phyloP scores from a whole-genome alignment of 1,284 basidiomycete genomes.

The Laetiporus sulphureus region DNA sequence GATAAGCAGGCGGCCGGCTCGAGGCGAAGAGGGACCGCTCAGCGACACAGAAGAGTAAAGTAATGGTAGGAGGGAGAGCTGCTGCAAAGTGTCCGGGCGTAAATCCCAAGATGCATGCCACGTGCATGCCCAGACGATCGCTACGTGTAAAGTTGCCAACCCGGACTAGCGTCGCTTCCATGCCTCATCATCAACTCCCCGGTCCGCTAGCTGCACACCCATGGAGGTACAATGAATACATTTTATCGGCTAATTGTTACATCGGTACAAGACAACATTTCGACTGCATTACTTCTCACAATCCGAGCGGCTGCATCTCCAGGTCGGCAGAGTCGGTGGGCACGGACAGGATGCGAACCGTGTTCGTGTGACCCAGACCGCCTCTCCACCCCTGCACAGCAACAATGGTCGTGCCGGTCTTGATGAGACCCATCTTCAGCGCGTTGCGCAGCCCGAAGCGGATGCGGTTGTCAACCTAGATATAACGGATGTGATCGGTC shows the following conservation, averaged over 20 bases:
- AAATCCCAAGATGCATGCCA: constrained; percentile 5
- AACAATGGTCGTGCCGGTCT: constrained; percentile 85
- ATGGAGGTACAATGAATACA: too few relatives aligned
- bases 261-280: too few relatives aligned
- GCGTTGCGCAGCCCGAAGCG: constrained; percentile 89
- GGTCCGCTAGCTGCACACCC: too few relatives aligned
- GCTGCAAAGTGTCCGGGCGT: not conserved
- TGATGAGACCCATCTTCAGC: constrained; percentile 84
- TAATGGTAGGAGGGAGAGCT: constrained; percentile 3
- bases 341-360: constrained; percentile 72
- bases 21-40: constrained; percentile 5
- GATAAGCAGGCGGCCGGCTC: constrained; percentile 8
- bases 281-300: too few relatives aligned
- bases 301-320: constrained; percentile 62
- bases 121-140: not conserved
- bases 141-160: too few relatives aligned
- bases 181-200: too few relatives aligned
- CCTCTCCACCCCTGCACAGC: constrained; percentile 99
- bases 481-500: constrained; percentile 7
- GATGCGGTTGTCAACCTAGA: constrained; percentile 80
- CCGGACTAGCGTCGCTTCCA: too few relatives aligned
- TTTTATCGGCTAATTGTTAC: too few relatives aligned
- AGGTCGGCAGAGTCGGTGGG: constrained; percentile 85
- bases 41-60: constrained; percentile 13
- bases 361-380: constrained; percentile 91